Percentiles rank a stretch among this genome's conserved stretches.
Conservation (phyloP, 345 rosid species). For the Mangifera indica region DNA sequence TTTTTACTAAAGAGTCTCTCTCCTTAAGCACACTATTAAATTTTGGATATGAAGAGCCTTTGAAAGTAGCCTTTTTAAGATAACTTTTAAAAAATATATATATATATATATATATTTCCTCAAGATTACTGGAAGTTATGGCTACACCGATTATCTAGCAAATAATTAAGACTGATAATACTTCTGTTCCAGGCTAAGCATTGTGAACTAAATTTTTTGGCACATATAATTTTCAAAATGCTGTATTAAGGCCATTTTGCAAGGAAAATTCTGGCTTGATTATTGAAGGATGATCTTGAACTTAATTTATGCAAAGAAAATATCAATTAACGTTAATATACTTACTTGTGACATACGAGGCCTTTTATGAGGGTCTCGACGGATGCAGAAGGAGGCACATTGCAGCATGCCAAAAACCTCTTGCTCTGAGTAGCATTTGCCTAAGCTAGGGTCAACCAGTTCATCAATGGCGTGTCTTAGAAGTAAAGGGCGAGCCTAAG, state of each 20-base stretch:
- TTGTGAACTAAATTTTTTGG: neutral
- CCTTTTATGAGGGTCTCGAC: conserved; percentile 78
- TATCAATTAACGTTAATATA: neutral
- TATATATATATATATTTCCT: too few relatives aligned
- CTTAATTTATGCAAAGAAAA: neutral
- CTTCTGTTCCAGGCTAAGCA: neutral
- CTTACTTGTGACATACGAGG: conserved; percentile 98
- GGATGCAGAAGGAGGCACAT: conserved; percentile 85
- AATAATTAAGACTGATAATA: neutral
- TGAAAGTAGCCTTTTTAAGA: neutral
- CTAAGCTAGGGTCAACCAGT: conserved; percentile 72
- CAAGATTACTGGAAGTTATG: neutral
- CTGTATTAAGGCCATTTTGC: neutral
- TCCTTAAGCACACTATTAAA: neutral
- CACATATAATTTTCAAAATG: neutral
- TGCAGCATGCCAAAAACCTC: conserved; percentile 79
- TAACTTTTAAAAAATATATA: too few relatives aligned
- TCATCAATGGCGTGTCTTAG: conserved; percentile 64
- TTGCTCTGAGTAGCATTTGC: conserved; percentile 51
- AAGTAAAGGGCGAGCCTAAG: conserved; percentile 88
- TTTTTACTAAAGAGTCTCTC: neutral
- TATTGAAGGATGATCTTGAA: neutral
- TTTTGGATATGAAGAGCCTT: too few relatives aligned
- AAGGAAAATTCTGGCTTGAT: conserved; percentile 6
- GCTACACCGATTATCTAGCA: neutral